Evolutionary conservation across 2,329 filamentous ascomycete species (phyloP).

Genomic region (Fusarium brevicatenulatum): DNA sequence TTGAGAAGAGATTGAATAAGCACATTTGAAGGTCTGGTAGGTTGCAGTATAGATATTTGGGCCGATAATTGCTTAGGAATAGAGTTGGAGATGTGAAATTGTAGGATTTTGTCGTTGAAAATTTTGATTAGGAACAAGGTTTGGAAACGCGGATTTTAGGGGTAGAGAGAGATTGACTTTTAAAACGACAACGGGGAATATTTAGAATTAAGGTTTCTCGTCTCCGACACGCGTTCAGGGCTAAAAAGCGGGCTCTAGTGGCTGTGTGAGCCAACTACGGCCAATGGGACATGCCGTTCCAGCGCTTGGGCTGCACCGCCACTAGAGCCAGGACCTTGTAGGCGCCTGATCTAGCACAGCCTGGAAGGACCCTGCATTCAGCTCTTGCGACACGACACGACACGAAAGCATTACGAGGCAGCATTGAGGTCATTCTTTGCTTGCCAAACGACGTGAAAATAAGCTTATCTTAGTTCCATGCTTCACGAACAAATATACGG

Average conservation of each 20-base stretch:
- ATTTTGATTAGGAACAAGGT: background rate
- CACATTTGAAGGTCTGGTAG: background rate
- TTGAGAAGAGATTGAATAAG: conserved; percentile 30
- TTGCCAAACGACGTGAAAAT: too few species aligned
- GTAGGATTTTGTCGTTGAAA: background rate
- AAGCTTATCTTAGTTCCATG: too few species aligned
- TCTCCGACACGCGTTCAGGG: conserved; percentile 9
- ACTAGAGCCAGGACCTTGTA: background rate
- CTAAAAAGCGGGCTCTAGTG: background rate
- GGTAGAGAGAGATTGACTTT: background rate
- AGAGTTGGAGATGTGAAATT: rapidly evolving
- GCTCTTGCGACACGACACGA: background rate
- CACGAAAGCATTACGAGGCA: background rate
- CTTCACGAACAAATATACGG: background rate
- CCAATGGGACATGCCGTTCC: background rate
- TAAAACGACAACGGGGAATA: background rate
- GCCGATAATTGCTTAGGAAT: rapidly evolving
- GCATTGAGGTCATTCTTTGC: rapidly evolving
- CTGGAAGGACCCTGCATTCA: background rate
- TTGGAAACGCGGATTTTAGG: background rate
- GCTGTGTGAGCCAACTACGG: background rate
- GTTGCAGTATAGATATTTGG: background rate
- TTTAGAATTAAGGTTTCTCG: conserved; percentile 16
- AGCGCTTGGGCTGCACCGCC: conserved; percentile 7
- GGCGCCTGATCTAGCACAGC: conserved; percentile 10